Conservation (phyloP, 257 asterid genomes). For the Ophiorrhiza pumila region DNA sequence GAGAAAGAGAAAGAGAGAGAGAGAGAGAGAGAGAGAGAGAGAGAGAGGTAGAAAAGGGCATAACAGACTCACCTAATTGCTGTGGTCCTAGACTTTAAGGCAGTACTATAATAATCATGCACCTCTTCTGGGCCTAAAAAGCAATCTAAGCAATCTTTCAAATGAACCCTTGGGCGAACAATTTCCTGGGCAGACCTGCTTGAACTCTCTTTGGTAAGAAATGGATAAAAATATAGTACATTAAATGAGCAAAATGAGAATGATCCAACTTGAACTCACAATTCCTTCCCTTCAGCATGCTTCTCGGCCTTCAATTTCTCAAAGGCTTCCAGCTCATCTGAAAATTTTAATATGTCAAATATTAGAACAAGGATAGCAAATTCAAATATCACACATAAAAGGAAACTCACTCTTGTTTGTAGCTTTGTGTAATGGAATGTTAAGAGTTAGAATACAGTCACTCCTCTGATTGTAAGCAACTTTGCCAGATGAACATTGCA, state of each 20-base stretch:
- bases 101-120: constrained; percentile 83
- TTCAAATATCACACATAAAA: constrained; percentile 7
- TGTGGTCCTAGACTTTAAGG: constrained; percentile 73
- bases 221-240: constrained; percentile 12
- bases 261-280: constrained; percentile 47
- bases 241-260: neutral
- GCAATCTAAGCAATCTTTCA: constrained; percentile 80
- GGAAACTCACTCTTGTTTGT: constrained; percentile 72
- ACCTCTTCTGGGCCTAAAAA: constrained; percentile 88
- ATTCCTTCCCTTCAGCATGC: constrained; percentile 65
- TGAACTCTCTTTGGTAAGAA: constrained; percentile 22
- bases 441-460: constrained; percentile 79
- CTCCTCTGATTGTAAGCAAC: constrained; percentile 80
- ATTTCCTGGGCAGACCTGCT: constrained; percentile 72
- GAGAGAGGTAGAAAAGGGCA: neutral
- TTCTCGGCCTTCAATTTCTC: constrained; percentile 66
- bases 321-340: constrained; percentile 79
- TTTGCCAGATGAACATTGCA: constrained; percentile 84
- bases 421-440: constrained; percentile 85
- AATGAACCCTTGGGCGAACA: constrained; percentile 88
- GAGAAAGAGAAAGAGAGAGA: neutral
- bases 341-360: constrained; percentile 15
- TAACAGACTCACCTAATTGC: constrained; percentile 65
- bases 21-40: too few relatives aligned
- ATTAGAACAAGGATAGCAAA: constrained; percentile 21